Evolutionary conservation across 352 stramenopile species (phyloP), one percentile per base, ranked within the genome.

Genomic region (Pythium grandisporangium): DNA sequence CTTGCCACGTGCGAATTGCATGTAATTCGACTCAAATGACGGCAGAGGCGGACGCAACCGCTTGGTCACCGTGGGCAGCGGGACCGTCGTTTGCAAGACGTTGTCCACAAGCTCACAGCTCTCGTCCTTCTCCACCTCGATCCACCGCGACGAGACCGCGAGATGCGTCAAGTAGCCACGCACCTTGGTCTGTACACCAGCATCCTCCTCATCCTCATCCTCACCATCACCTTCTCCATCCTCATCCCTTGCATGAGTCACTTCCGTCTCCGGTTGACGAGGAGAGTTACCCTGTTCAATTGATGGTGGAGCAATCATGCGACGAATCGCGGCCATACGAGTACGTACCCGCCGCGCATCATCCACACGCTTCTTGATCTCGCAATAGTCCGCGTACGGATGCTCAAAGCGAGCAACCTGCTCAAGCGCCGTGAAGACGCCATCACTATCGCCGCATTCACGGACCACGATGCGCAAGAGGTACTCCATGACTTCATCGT

Each of bases 401-500:
- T 63, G 40, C 24, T 48, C 57, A 62, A 79, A 20, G 22, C 57
- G 32, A 29, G 30, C 47, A 22, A 63, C 36, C 24, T 42, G n/a
- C 38, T 67, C 45, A 7, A 87, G 51, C 7, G 60, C 66, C 11
- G 63, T 40, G 51, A 79, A 80, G 11, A 84, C 69, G 45, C 63
- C 40, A 11, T 73, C 55, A 1, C 52, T 61, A 1, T 55, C 45
- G 2, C 74, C 71, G 47, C 69, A 87, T 24, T 49, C 46, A 0
- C 45, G 36, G 12, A 87, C 58, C 27, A 84, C 55, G 23, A 75
- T 48, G 19, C 74, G 66, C 30, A 87, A 45, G 2, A 87, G 37
- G 38, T 66, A 84, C 29, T 84, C 74, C 41, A 59, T 70, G 6
- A 76, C 51, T 34, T 87, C 74, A 40, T 82, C 61, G 29, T 87